Percentiles rank a stretch among this genome's conserved stretches.
Evolutionary conservation across 768 basidiomycete genomes (phyloP).

Genomic region (Lactifluus volemus): DNA sequence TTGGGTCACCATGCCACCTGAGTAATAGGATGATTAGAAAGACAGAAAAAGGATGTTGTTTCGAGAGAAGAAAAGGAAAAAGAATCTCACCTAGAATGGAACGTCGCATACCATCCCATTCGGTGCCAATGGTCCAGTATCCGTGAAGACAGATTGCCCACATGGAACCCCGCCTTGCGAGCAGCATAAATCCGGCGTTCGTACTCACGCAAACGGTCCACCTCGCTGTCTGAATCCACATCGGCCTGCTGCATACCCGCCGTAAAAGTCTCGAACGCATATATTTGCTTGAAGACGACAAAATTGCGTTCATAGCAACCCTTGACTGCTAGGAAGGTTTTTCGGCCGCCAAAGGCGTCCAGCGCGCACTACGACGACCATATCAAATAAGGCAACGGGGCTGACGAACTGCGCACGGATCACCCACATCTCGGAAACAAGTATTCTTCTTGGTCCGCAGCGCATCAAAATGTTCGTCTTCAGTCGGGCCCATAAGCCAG

Average conservation of each 20-base stretch:
- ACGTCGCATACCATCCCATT: conserved; percentile 67
- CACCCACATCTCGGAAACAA: conserved; percentile 62
- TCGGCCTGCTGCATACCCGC: conserved; percentile 30
- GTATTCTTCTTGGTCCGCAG: conserved; percentile 77
- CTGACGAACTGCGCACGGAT: neutral
- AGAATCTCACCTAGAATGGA: conserved; percentile 49
- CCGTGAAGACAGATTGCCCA: conserved; percentile 64
- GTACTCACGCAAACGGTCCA: conserved; percentile 60
- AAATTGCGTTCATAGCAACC: conserved; percentile 83
- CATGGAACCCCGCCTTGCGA: conserved; percentile 55
- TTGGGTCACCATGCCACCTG: conserved; percentile 20
- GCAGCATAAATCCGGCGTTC: conserved; percentile 63
- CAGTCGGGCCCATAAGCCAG: conserved; percentile 65
- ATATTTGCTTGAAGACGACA: conserved; percentile 77
- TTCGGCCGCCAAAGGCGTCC: conserved; percentile 66
- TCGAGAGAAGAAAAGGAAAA: neutral
- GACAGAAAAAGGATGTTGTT: neutral
- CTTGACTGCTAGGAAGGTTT: conserved; percentile 77
- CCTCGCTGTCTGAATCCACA: conserved; percentile 41
- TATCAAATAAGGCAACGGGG: neutral
- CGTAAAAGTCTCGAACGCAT: conserved; percentile 53
- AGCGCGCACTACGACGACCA: conserved; percentile 47
- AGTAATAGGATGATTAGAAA: conserved; percentile 1
- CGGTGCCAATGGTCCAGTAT: conserved; percentile 76
- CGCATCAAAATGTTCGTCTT: conserved; percentile 72